Evolutionary conservation across 257 asterid genomes (phyloP).

Genomic region (Agastache rugosa): DNA sequence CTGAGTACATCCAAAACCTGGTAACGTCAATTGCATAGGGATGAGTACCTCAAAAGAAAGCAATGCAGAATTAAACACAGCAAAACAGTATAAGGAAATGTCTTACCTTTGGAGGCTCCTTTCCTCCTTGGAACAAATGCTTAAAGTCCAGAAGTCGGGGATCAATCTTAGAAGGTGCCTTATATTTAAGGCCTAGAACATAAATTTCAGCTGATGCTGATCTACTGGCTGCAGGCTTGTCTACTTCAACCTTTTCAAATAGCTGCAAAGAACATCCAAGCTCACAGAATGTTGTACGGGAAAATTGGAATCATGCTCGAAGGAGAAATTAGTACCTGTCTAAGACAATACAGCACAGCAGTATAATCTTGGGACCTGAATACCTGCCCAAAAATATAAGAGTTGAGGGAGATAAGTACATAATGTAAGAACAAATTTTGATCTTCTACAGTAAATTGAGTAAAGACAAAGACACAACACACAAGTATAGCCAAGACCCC

Average conservation of each 20-base stretch:
- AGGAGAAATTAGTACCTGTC: slow-evolving; percentile 61
- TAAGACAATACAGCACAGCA: slow-evolving; percentile 84
- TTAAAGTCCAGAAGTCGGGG: slow-evolving; percentile 92
- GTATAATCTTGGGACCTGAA: slow-evolving; percentile 97
- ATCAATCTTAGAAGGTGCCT: slow-evolving; percentile 96
- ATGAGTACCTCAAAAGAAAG: slow-evolving; percentile 28
- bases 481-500: not conserved
- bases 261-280: slow-evolving; percentile 53
- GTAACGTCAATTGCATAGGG: slow-evolving; percentile 9
- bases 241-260: slow-evolving; percentile 96
- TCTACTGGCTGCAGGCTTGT: slow-evolving; percentile 89
- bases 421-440: not conserved
- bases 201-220: slow-evolving; percentile 93
- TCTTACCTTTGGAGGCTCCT: slow-evolving; percentile 82
- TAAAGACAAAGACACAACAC: not conserved
- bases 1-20: slow-evolving; percentile 88
- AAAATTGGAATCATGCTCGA: slow-evolving; percentile 3
- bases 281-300: slow-evolving; percentile 18
- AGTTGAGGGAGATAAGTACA: not conserved
- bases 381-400: slow-evolving; percentile 48
- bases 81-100: not conserved
- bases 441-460: slow-evolving; percentile 6
- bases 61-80: not conserved
- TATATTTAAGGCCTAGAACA: slow-evolving; percentile 73
- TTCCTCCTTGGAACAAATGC: slow-evolving; percentile 85